These are phyloP conservation scores for Obelidium mucronatum DNA, from an alignment of 192 early-diverging fungal genomes.

Conservation along the genomic window DNA sequence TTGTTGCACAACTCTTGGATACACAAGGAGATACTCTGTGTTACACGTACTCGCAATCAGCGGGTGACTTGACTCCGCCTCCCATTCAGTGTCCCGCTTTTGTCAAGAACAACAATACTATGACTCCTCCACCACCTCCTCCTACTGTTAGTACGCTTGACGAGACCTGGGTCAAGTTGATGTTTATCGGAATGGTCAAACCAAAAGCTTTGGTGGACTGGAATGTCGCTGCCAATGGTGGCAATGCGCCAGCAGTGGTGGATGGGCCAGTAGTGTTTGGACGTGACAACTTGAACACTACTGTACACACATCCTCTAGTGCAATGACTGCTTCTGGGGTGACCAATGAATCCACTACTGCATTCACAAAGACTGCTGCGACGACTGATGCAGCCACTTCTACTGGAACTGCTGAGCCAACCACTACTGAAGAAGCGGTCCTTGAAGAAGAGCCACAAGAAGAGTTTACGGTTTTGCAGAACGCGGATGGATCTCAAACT, in stretches of 20 bases:
- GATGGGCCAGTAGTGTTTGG: neutral
- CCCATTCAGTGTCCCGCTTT: neutral
- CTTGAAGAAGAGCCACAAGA: neutral
- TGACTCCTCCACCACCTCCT: neutral
- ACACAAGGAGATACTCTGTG: slow-evolving; percentile 25
- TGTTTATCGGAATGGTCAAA: neutral
- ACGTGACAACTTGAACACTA: neutral
- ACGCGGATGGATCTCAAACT: neutral
- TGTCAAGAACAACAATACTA: neutral
- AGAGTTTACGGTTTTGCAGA: neutral
- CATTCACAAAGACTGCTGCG: neutral
- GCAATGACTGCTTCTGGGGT: neutral
- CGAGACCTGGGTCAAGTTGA: neutral
- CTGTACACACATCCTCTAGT: neutral
- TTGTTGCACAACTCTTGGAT: slow-evolving; percentile 13
- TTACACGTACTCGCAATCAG: slow-evolving; percentile 23
- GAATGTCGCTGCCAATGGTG: neutral
- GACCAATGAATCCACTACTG: neutral
- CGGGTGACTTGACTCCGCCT: slow-evolving; percentile 13
- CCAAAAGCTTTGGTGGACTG: neutral
- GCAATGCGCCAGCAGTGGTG: neutral
- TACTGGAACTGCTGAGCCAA: neutral
- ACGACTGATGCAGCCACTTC: neutral
- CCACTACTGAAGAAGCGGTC: neutral
- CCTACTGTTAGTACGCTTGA: neutral